These are phyloP conservation scores for Agroathelia rolfsii DNA, from an alignment of 1,284 basidiomycete species.

Conservation along the genomic window DNA sequence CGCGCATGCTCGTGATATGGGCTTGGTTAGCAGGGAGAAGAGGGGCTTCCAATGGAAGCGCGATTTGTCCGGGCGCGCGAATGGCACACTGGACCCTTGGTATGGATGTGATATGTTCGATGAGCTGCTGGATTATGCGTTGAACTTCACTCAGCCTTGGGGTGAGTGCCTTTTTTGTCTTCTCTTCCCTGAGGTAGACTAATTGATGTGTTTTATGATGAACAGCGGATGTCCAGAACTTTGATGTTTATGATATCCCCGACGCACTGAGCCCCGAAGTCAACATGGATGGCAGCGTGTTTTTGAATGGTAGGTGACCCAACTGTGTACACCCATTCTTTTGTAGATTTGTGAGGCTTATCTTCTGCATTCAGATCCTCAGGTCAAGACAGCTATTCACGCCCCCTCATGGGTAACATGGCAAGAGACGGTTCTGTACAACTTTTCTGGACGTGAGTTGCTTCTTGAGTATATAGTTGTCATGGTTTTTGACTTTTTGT, in stretches of 20 bases:
- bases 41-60: constrained; percentile 33
- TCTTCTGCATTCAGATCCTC: constrained; percentile 31
- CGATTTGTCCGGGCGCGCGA: constrained; percentile 30
- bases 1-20: too few relatives aligned
- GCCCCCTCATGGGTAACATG: constrained; percentile 59
- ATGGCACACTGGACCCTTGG: constrained; percentile 45
- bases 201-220: too few relatives aligned
- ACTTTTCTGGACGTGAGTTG: constrained; percentile 35
- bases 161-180: constrained; percentile 29
- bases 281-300: constrained; percentile 36
- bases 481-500: constrained; percentile 2
- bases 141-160: constrained; percentile 59
- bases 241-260: constrained; percentile 44
- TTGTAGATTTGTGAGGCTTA: background rate
- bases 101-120: constrained; percentile 48
- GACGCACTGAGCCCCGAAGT: constrained; percentile 41
- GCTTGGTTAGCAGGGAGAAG: too few relatives aligned
- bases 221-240: too few relatives aligned
- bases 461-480: constrained; percentile 6
- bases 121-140: constrained; percentile 47
- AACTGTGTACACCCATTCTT: too few relatives aligned
- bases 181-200: background rate
- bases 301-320: constrained; percentile 53
- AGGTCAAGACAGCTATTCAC: constrained; percentile 49
- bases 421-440: constrained; percentile 33